Evolutionary conservation across 2,329 filamentous ascomycete genomes (phyloP).

Genomic region (Colletotrichum navitas): DNA sequence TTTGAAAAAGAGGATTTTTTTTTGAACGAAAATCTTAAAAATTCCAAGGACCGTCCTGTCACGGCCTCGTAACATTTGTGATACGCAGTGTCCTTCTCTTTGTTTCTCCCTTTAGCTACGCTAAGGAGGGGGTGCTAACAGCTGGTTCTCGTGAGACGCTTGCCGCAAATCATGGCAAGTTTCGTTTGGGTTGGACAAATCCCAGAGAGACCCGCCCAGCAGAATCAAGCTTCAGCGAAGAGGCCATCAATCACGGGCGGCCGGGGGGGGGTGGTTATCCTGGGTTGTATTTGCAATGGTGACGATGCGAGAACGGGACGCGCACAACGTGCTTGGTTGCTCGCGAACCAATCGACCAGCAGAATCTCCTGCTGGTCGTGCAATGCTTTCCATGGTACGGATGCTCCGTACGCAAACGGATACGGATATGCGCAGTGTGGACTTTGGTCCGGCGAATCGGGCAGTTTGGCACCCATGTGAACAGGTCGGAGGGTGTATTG

Average conservation of each 20-base stretch:
- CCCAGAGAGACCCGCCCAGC: not conserved
- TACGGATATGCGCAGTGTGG: no score
- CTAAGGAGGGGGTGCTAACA: not conserved
- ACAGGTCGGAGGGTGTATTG: not conserved
- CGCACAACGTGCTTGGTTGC: not conserved
- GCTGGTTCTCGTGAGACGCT: not conserved
- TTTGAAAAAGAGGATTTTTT: no score
- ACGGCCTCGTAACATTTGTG: not conserved
- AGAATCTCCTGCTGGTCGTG: not conserved
- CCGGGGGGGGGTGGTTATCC: not conserved
- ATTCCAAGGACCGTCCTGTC: not conserved
- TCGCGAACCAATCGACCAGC: not conserved
- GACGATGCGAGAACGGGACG: not conserved
- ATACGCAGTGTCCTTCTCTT: not conserved
- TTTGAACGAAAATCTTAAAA: no score
- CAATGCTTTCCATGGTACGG: no score
- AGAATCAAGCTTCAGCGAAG: not conserved
- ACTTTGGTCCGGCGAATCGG: constrained; percentile 13
- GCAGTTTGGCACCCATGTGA: constrained; percentile 1
- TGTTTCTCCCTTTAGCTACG: not conserved
- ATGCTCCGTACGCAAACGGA: no score
- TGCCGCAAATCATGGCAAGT: not conserved
- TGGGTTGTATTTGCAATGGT: not conserved
- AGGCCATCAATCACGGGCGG: not conserved
- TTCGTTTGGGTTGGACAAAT: not conserved